Evolutionary conservation across 169 alveolate species (phyloP), one percentile per base, ranked within the genome.

Genomic region (Ichthyophthirius multifiliis): DNA sequence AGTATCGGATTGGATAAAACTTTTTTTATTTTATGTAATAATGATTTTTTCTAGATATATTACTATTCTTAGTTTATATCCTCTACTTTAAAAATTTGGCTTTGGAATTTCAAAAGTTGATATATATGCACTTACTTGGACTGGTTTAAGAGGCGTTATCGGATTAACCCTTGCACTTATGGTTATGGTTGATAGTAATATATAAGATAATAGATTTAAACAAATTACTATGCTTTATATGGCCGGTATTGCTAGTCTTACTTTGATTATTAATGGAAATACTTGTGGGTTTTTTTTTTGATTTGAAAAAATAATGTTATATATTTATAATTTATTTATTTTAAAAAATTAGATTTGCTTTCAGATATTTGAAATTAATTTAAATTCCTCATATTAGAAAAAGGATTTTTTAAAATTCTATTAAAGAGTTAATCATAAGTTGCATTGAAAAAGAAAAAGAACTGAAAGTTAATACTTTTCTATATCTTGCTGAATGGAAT

Each of bases 101-200:
- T 89, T 85, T 47, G 91, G 88, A 13, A 39, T 89, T 2, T 65
- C 85, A 2, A 30, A 44, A 32, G 55, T 43, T 27, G 88, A 85
- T 62, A 34, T 63, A 4, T 47, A 76, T 13, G 84, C 86, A 1
- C 82, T 89, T 27, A 77, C 67, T 37, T 77, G 47, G 34, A 82
- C 86, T 5, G 94, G 92, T 15, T 63, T 89, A n/a, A 76, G 90
- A 75, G 94, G 94, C 15, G 94, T 86, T 15, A 64, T 89, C 5
- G 82, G 88, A n/a, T 37, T 86, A 43, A 77, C 89, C 44, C 48
- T 89, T 3, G 89, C 94, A 12, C 63, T 89, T 1, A 74, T 86
- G 43, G 90, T 83, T 37, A 77, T 37, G 15, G 83, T 74, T 15
- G 89, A 85, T 43, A 41, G 44, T 4, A 85, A 76, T 1, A 18